Evolutionary conservation across 2,329 filamentous ascomycete genomes (phyloP), one percentile per base, ranked within the genome.

Genomic region (Talaromyces sp.): DNA sequence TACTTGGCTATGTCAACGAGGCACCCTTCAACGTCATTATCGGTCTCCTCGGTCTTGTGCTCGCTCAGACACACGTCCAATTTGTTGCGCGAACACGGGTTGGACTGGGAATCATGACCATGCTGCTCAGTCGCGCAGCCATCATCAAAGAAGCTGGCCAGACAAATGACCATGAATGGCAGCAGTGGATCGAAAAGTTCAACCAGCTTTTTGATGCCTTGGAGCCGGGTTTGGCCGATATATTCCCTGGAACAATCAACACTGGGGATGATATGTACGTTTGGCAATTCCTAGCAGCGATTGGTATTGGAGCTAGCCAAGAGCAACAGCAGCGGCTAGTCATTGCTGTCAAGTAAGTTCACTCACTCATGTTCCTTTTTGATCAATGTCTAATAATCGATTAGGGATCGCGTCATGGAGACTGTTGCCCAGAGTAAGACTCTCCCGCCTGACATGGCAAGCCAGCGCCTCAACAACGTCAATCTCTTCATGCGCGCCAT

Each of bases 401-500:
- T 24, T 63, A 84, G 82, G 80, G 95, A 99, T 73, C 90, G 94
- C 62, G 95, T 99, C 66, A 96, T 98, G 87, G 93, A 97, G 75
- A 98, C 95, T 0, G 92, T 99, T 11, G 83, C 86, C 35, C 87
- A 96, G 61, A 90, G 92, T 72, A 97, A 97, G 84, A 94, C 92
- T 1, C 83, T 99, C 39, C 94, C 95, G 19, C 85, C 89, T 16
- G 90, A 95, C 65, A 92, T 98, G 88, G 89, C 91, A 13, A 88
- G 88, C 66, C 89, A 92, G 75, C 89, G 94, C 66, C 83, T 97
- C 65, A 89, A 90, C 66, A 97, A 97, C 74, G 95, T 99, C 70
- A 99, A 99, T 76, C 82, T 99, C 64, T 99, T 99, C 78, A 97
- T 99, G 93, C 90, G 93, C 73, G 95, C 94, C 64, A 97, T 99